phyloP scores from a whole-genome alignment of 768 basidiomycete genomes.

The Coprinopsis cinerea region DNA sequence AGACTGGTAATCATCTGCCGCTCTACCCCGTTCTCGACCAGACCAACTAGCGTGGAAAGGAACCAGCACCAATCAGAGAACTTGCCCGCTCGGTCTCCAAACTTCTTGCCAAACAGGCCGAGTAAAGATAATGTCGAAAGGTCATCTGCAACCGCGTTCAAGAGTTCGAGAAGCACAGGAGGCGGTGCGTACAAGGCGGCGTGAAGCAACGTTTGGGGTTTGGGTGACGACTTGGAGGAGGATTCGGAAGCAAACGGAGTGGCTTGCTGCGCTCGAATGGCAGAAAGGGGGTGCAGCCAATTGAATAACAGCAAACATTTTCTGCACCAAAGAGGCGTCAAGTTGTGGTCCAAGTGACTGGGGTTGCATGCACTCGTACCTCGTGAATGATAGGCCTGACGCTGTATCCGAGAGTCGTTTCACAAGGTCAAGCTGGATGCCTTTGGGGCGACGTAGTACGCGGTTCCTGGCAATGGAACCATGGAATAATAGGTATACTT shows the following conservation, averaged over 20 bases:
- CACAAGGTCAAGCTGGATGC: slow-evolving; percentile 47
- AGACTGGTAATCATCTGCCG: slow-evolving; percentile 60
- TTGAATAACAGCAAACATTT: slow-evolving; percentile 80
- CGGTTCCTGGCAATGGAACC: slow-evolving; percentile 39
- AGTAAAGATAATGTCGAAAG: slow-evolving; percentile 68
- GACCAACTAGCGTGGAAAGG: slow-evolving; percentile 66
- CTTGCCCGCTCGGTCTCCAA: slow-evolving; percentile 64
- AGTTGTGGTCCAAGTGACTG: too few relatives aligned
- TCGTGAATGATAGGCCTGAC: slow-evolving; percentile 67
- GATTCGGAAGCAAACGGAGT: slow-evolving; percentile 53
- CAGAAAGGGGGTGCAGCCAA: slow-evolving; percentile 73
- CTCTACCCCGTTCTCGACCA: slow-evolving; percentile 83
- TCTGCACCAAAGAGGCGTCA: too few relatives aligned
- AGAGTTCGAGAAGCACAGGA: slow-evolving; percentile 73
- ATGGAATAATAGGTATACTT: slow-evolving; percentile 70
- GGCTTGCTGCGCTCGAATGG: slow-evolving; percentile 64
- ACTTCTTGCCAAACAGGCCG: slow-evolving; percentile 58
- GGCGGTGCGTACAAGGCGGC: slow-evolving; percentile 75
- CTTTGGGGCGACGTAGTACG: slow-evolving; percentile 40
- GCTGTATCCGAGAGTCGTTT: slow-evolving; percentile 57
- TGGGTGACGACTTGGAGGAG: slow-evolving; percentile 24
- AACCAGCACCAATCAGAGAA: slow-evolving; percentile 89
- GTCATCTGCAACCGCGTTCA: slow-evolving; percentile 73
- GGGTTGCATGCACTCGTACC: slow-evolving; percentile 33
- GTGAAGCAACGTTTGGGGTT: slow-evolving; percentile 65